Evolutionary conservation across 768 basidiomycete genomes (phyloP).

Genomic region (Mycena vitilis): DNA sequence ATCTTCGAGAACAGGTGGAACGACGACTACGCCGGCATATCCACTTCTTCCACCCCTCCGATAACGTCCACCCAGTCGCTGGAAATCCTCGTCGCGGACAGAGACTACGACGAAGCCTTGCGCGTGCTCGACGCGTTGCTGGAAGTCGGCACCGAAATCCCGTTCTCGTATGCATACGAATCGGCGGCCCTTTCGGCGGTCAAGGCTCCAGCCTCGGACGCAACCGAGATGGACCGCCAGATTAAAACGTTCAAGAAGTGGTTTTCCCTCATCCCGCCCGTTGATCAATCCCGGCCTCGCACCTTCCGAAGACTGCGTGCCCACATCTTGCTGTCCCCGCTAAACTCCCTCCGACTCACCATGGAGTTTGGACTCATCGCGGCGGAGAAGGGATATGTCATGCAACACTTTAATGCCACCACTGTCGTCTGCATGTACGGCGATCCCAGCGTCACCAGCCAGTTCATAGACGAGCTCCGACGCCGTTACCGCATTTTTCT

Average conservation of each 20-base stretch:
- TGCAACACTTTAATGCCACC: slow-evolving; percentile 42
- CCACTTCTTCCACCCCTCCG: slow-evolving; percentile 26
- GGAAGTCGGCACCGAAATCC: slow-evolving; percentile 51
- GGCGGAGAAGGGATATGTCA: slow-evolving; percentile 60
- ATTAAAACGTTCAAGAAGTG: slow-evolving; percentile 49
- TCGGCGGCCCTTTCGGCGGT: slow-evolving; percentile 47
- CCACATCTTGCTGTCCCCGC: slow-evolving; percentile 44
- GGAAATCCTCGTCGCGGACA: slow-evolving; percentile 43
- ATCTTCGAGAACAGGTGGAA: slow-evolving; percentile 33
- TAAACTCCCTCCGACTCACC: slow-evolving; percentile 51
- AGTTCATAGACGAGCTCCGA: slow-evolving; percentile 54
- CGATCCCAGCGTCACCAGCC: slow-evolving; percentile 43
- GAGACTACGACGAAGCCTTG: slow-evolving; percentile 46
- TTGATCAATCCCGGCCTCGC: slow-evolving; percentile 30
- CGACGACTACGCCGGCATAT: slow-evolving; percentile 18
- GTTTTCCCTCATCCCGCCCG: slow-evolving; percentile 56
- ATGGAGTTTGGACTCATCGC: slow-evolving; percentile 55
- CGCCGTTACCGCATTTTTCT: slow-evolving; percentile 39
- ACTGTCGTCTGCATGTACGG: slow-evolving; percentile 53
- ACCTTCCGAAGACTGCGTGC: slow-evolving; percentile 30
- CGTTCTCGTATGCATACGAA: slow-evolving; percentile 49
- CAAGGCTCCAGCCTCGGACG: slow-evolving; percentile 18
- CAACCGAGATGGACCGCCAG: slow-evolving; percentile 33
- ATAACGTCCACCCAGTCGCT: slow-evolving; percentile 42
- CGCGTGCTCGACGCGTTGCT: slow-evolving; percentile 53